These are phyloP conservation scores for Nemania sp. DNA, from an alignment of 2,329 filamentous ascomycete genomes.

Conservation along the genomic window DNA sequence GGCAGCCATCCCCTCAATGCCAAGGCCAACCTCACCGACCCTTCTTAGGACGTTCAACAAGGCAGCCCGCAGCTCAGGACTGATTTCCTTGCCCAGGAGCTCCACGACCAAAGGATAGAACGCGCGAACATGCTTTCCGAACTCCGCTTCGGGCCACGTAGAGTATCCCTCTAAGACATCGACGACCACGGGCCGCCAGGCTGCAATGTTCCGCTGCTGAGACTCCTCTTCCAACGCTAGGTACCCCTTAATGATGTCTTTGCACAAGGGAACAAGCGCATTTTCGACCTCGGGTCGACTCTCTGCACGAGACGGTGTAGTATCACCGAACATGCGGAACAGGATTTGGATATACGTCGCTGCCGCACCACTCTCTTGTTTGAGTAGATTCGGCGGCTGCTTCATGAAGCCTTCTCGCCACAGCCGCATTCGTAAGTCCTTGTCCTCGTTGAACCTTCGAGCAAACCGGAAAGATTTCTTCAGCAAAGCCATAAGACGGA, in stretches of 20 bases:
- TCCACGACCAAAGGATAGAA: constrained; percentile 90
- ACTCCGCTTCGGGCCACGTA: constrained; percentile 78
- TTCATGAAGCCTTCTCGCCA: constrained; percentile 99
- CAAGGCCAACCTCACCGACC: constrained; percentile 76
- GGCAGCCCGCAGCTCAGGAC: constrained; percentile 74
- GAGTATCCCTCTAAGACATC: constrained; percentile 94
- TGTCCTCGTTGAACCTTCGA: constrained; percentile 96
- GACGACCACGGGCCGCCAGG: constrained; percentile 95
- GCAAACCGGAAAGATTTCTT: constrained; percentile 98
- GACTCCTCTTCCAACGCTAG: constrained; percentile 89
- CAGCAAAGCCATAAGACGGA: constrained; percentile 89
- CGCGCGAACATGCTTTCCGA: constrained; percentile 74
- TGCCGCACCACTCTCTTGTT: constrained; percentile 91
- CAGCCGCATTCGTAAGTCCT: constrained; percentile 88
- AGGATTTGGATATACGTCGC: constrained; percentile 95
- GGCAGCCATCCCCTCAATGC: constrained; percentile 55
- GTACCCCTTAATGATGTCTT: constrained; percentile 88
- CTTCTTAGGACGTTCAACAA: constrained; percentile 77
- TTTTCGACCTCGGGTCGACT: constrained; percentile 83
- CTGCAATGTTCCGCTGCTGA: constrained; percentile 94
- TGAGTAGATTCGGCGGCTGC: constrained; percentile 94
- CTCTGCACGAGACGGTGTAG: constrained; percentile 76
- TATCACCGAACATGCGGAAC: constrained; percentile 96
- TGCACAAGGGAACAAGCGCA: constrained; percentile 90
- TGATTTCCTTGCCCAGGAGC: constrained; percentile 79